phyloP scores from a whole-genome alignment of 2,329 filamentous ascomycete genomes.

The Apiospora saccharicola region DNA sequence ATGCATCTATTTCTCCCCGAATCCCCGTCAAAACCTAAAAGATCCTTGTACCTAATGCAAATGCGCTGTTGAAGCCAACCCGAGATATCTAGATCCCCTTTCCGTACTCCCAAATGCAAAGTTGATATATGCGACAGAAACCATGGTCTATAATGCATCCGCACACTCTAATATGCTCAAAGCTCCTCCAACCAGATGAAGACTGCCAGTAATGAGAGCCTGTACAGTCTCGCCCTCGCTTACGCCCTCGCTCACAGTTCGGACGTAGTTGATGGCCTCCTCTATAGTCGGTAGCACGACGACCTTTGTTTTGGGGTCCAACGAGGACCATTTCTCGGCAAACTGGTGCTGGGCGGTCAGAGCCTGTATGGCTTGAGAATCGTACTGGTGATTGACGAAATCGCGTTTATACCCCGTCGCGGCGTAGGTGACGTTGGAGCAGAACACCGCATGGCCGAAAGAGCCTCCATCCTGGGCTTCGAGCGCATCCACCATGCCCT shows the following conservation, averaged over 20 bases:
- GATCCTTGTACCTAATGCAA: neutral
- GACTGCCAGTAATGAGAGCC: conserved; percentile 66
- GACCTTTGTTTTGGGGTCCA: conserved; percentile 56
- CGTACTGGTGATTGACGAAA: conserved; percentile 63
- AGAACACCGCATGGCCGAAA: conserved; percentile 83
- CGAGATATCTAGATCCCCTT: neutral
- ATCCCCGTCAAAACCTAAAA: neutral
- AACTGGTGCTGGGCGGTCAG: conserved; percentile 62
- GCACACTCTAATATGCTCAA: conserved; percentile 57
- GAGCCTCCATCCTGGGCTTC: conserved; percentile 42
- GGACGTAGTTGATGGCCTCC: conserved; percentile 59
- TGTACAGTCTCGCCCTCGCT: conserved; percentile 46
- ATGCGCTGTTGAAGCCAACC: conserved; percentile 7
- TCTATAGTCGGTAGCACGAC: conserved; percentile 61
- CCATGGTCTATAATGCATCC: conserved; percentile 48
- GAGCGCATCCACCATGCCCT: conserved; percentile 50
- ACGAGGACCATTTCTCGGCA: conserved; percentile 56
- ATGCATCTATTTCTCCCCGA: neutral
- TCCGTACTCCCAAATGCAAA: conserved; percentile 5
- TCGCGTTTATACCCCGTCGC: conserved; percentile 61
- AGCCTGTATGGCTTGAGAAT: conserved; percentile 58
- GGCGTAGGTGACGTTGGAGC: conserved; percentile 73
- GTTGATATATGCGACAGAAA: neutral
- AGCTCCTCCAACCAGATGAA: conserved; percentile 67
- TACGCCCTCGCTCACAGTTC: conserved; percentile 44